phyloP scores from a whole-genome alignment of 164 flowering plant species.

The Piper betle region DNA sequence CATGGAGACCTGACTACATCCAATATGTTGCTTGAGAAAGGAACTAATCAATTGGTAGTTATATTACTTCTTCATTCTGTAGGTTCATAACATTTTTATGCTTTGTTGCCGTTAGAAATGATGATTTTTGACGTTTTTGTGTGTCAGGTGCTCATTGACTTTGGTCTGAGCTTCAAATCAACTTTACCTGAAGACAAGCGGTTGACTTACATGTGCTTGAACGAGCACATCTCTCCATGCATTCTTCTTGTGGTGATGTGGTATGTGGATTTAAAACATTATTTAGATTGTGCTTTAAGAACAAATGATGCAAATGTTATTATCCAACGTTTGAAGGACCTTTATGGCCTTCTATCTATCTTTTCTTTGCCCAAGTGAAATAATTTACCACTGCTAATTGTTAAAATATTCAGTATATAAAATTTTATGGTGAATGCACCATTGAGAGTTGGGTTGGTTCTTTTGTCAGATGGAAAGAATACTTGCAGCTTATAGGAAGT shows the following conservation, averaged over 20 bases:
- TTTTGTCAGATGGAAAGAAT: slow-evolving; percentile 63
- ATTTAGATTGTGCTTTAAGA: not conserved
- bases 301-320: not conserved
- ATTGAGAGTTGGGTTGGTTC: no score
- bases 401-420: no score
- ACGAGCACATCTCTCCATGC: slow-evolving; percentile 90
- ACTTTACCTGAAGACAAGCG: slow-evolving; percentile 92
- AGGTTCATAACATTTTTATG: not conserved
- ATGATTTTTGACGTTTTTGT: not conserved
- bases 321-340: no score
- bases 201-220: slow-evolving; percentile 94
- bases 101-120: not conserved
- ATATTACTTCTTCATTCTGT: not conserved
- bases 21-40: slow-evolving; percentile 61
- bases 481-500: slow-evolving; percentile 73
- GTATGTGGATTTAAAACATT: slow-evolving; percentile 20
- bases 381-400: no score
- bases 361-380: no score
- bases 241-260: slow-evolving; percentile 95
- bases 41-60: slow-evolving; percentile 62
- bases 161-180: slow-evolving; percentile 90
- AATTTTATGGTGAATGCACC: no score
- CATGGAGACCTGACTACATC: slow-evolving; percentile 98
- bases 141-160: slow-evolving; percentile 79
- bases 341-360: no score